Evolutionary conservation across 2,329 filamentous ascomycete species (phyloP).

Genomic region (Leptosphaerulina australis): DNA sequence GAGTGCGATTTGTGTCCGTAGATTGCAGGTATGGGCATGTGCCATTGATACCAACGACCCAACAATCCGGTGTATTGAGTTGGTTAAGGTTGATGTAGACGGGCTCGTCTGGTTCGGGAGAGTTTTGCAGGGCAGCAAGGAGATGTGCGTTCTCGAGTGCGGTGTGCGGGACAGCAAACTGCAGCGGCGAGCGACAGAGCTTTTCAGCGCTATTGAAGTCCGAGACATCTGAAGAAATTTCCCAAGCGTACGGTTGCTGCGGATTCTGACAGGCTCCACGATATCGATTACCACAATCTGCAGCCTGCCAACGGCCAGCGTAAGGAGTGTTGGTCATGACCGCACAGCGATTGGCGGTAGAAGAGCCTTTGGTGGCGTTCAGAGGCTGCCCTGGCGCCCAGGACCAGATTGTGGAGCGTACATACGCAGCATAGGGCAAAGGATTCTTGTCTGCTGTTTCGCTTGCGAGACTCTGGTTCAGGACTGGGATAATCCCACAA

Average conservation of each 20-base stretch:
- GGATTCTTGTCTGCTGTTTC: conserved; percentile 57
- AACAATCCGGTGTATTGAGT: conserved; percentile 62
- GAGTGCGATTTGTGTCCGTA: conserved; percentile 51
- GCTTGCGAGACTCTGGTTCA: conserved; percentile 62
- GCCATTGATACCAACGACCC: conserved; percentile 62
- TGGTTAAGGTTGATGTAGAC: conserved; percentile 68
- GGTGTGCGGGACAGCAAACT: conserved; percentile 64
- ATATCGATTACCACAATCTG: conserved; percentile 60
- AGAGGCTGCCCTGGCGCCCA: conserved; percentile 64
- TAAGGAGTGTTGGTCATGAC: conserved; percentile 55
- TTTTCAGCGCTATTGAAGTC: conserved; percentile 53
- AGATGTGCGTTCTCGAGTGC: conserved; percentile 68
- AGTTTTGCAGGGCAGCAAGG: conserved; percentile 36
- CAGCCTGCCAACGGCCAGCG: conserved; percentile 63
- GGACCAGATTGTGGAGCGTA: conserved; percentile 62
- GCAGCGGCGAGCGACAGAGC: conserved; percentile 57
- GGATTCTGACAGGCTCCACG: conserved; percentile 63
- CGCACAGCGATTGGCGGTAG: conserved; percentile 59
- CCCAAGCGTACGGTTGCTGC: conserved; percentile 64
- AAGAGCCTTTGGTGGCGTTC: conserved; percentile 50
- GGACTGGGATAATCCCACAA: conserved; percentile 66
- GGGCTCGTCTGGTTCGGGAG: conserved; percentile 19
- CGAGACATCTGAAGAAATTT: conserved; percentile 52
- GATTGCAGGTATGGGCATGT: conserved; percentile 63
- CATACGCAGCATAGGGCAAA: conserved; percentile 58